These are phyloP conservation scores for Penicillium digitatum DNA, from an alignment of 2,329 filamentous ascomycete species.

Conservation along the genomic window DNA sequence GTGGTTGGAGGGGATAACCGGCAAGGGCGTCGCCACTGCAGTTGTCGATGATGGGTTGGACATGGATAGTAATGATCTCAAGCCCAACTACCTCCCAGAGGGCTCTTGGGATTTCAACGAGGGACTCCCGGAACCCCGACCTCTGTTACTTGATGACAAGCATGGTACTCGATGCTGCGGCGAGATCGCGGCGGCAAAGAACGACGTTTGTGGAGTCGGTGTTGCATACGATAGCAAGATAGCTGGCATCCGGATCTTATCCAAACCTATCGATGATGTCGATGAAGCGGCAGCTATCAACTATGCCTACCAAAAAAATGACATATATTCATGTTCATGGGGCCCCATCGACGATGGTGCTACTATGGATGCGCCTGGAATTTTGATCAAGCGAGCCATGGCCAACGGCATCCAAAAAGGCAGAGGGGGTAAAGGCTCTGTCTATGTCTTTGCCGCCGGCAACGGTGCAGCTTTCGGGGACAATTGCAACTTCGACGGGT, in stretches of 20 bases:
- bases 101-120: constrained; percentile 98
- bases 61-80: constrained; percentile 89
- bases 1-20: constrained; percentile 87
- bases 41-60: constrained; percentile 96
- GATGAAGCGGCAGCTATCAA: constrained; percentile 93
- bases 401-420: constrained; percentile 87
- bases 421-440: constrained; percentile 74
- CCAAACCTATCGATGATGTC: constrained; percentile 81
- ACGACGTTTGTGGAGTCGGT: constrained; percentile 91
- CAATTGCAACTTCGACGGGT: constrained; percentile 99
- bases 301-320: constrained; percentile 83
- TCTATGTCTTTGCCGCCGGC: constrained; percentile 95
- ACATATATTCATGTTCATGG: constrained; percentile 99
- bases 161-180: constrained; percentile 95
- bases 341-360: constrained; percentile 88
- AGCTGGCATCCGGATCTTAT: constrained; percentile 87
- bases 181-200: constrained; percentile 86
- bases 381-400: constrained; percentile 86
- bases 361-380: constrained; percentile 89
- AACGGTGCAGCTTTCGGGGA: constrained; percentile 84
- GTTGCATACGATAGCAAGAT: constrained; percentile 90
- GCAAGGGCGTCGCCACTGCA: constrained; percentile 81
- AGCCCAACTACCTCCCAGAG: constrained; percentile 85
- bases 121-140: constrained; percentile 69
- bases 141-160: constrained; percentile 75